Evolutionary conservation across 257 asterid species (phyloP).

Genomic region (Primulina tabacum): DNA sequence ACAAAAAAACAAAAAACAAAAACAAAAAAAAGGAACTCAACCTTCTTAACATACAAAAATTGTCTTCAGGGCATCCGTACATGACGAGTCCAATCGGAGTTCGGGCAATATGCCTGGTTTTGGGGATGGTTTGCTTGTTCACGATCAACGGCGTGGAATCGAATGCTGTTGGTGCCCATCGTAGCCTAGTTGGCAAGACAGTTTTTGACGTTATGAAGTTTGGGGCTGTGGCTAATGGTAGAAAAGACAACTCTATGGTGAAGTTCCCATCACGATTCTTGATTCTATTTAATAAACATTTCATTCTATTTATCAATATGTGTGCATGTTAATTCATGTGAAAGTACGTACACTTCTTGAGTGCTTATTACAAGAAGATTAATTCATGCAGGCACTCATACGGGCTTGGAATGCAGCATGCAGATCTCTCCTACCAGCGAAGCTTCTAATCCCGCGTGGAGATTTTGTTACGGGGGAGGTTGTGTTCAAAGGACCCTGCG

Average conservation of each 20-base stretch:
- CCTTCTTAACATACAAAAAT: conserved; percentile 15
- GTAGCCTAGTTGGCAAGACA: conserved; percentile 35
- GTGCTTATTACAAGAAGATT: conserved; percentile 15
- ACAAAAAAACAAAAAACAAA: no score
- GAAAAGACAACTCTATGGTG: conserved; percentile 40
- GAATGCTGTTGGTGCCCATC: conserved; percentile 23
- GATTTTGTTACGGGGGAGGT: conserved; percentile 42
- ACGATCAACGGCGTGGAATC: conserved; percentile 20
- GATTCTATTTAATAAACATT: no score
- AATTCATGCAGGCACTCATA: conserved; percentile 38
- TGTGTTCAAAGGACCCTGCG: conserved; percentile 59
- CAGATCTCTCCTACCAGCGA: conserved; percentile 30
- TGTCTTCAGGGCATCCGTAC: conserved; percentile 13
- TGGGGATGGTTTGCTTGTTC: conserved; percentile 31
- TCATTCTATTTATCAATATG: neutral
- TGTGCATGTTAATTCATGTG: neutral
- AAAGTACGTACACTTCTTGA: neutral
- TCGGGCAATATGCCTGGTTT: conserved; percentile 7
- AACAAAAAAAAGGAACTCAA: neutral
- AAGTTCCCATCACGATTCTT: neutral
- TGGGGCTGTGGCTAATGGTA: conserved; percentile 52
- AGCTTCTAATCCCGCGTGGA: conserved; percentile 45
- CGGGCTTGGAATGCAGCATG: conserved; percentile 61
- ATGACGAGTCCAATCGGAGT: conserved; percentile 20
- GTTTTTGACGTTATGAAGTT: conserved; percentile 44